Base-by-base conservation (phyloP, 1,139 yeast species). In the Geotrichum fermentans region DNA sequence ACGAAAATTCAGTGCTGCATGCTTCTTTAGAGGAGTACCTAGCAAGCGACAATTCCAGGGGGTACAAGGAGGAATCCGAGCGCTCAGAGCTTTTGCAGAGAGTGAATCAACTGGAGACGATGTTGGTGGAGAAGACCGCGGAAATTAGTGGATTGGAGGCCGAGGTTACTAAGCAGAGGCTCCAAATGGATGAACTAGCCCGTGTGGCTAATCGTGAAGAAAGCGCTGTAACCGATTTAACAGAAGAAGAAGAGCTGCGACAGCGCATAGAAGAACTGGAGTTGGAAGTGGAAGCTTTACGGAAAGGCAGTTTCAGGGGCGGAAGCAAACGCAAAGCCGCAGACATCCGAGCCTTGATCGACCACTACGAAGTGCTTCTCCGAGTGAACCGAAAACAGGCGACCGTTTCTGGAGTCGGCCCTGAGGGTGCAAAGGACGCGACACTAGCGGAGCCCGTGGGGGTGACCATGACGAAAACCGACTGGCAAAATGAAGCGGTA, bases 1-100 rank as follows among this genome's bases (percentile, higher is more conserved):
- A 43, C 4, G 55, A 57, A 29, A 52, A 51, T 34, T 28, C 35
- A 26, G 40, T 38, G 39, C 49, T 55, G 39, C 47, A 43, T 16
- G 50, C 51, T 21, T 22, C 42, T 3, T 44, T 53, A 17, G 45
- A 40, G 30, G 35, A 35, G 16, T 26, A 26, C 49, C 4, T 26
- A 42, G 7, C 48, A 45, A 28, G 35, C 43, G 30, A 51, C 42
- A 24, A 20, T 26, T 2, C 11, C 40, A 5, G 36, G 40, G 30
- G 29, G 42, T 6, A 35, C 3, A 35, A 29, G 18, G 35, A 40
- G 18, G 34, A 28, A 10, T 13, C 7, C 14, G 18, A 28, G 5
- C 21, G 20, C 8, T 11, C 10, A 4, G 43, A 28, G 26, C 36
- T 40, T 14, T n/a, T 28, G 6, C 24, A 28, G 34, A 29, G 14